A percentile compares a stretch with the other conserved stretches of the same genome.
These are phyloP conservation scores for Clausena lansium DNA, from an alignment of 345 rosid species.

Conservation along the genomic window DNA sequence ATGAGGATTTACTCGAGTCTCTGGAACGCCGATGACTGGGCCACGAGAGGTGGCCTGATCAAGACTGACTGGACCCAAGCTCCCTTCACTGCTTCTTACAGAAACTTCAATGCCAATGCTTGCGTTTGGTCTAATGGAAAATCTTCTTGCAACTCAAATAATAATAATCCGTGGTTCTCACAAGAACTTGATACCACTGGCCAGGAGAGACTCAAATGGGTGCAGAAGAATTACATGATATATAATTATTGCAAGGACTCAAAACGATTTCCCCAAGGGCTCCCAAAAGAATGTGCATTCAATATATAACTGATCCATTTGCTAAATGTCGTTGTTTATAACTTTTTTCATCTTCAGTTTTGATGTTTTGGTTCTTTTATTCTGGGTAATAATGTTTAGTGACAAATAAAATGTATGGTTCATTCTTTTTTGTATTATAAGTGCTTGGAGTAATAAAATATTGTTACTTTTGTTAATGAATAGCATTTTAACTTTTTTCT, in stretches of 20 bases:
- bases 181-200: constrained; percentile 28
- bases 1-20: constrained; percentile 39
- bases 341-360: not conserved
- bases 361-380: not conserved
- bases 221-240: constrained; percentile 43
- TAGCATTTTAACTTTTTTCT: not conserved
- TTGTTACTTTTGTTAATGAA: not conserved
- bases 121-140: constrained; percentile 33
- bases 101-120: constrained; percentile 38
- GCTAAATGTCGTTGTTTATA: not conserved
- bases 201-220: constrained; percentile 30
- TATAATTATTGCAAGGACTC: constrained; percentile 42
- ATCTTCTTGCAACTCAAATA: constrained; percentile 27
- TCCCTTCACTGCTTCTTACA: constrained; percentile 48
- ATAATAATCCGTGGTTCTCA: constrained; percentile 18
- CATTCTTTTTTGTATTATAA: not conserved
- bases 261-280: constrained; percentile 35
- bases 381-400: not conserved
- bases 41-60: constrained; percentile 43
- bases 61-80: constrained; percentile 46
- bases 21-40: constrained; percentile 52
- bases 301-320: not conserved
- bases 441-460: not conserved
- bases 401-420: not conserved
- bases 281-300: constrained; percentile 26